phyloP scores from a whole-genome alignment of 768 basidiomycete genomes.

The Hygrophoropsis aurantiaca region DNA sequence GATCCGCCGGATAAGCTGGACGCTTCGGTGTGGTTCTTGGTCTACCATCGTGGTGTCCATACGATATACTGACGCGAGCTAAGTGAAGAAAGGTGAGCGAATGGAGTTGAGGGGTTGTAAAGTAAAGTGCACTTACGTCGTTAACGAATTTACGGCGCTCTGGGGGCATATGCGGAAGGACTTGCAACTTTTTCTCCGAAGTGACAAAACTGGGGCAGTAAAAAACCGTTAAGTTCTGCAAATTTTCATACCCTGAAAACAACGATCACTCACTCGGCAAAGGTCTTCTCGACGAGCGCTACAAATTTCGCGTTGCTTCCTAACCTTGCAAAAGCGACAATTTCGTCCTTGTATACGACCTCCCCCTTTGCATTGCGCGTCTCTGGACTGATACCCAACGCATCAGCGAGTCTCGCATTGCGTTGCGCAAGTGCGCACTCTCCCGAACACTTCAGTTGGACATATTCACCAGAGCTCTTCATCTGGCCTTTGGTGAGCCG shows the following conservation, averaged over 20 bases:
- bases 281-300: slow-evolving; percentile 72
- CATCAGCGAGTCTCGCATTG: slow-evolving; percentile 86
- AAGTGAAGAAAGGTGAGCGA: slow-evolving; percentile 2
- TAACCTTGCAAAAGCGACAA: slow-evolving; percentile 56
- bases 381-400: slow-evolving; percentile 77
- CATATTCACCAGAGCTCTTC: slow-evolving; percentile 14
- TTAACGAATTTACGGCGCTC: slow-evolving; percentile 83
- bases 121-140: slow-evolving; percentile 46
- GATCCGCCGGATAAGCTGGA: slow-evolving; percentile 77
- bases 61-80: slow-evolving; percentile 79
- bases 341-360: slow-evolving; percentile 60
- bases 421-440: slow-evolving; percentile 86
- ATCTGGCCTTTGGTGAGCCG: slow-evolving; percentile 22
- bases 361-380: slow-evolving; percentile 36
- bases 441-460: slow-evolving; percentile 69
- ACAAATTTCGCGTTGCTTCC: slow-evolving; percentile 63
- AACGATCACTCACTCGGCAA: slow-evolving; percentile 65
- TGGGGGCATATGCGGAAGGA: slow-evolving; percentile 79
- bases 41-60: slow-evolving; percentile 88
- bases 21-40: slow-evolving; percentile 85
- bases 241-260: slow-evolving; percentile 17
- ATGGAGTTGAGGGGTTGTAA: slow-evolving; percentile 1
- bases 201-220: slow-evolving; percentile 53
- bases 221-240: neutral
- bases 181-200: slow-evolving; percentile 65